Evolutionary conservation across 768 basidiomycete genomes (phyloP).

Genomic region (Suillus occidentalis): DNA sequence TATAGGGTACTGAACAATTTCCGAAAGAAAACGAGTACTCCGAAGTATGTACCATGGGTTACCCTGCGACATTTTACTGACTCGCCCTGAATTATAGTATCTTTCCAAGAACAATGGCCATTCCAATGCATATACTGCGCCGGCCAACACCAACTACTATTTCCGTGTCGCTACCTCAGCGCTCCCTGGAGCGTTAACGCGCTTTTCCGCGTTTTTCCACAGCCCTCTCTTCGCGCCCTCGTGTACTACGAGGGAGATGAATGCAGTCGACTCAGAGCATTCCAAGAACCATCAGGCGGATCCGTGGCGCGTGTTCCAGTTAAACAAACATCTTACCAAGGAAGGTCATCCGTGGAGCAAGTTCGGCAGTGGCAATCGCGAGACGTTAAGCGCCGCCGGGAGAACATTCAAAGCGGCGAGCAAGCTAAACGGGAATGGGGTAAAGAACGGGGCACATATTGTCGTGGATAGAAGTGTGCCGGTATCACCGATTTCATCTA

Average conservation of each 20-base stretch:
- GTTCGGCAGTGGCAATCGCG: constrained; percentile 86
- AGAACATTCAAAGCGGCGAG: constrained; percentile 53
- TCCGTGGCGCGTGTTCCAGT: constrained; percentile 91
- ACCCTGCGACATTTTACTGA: not conserved
- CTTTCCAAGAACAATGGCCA: constrained; percentile 80
- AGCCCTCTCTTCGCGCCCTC: constrained; percentile 87
- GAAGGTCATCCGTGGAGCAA: constrained; percentile 85
- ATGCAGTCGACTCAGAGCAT: constrained; percentile 96
- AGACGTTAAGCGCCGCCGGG: constrained; percentile 67
- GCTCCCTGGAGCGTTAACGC: constrained; percentile 67
- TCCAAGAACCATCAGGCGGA: constrained; percentile 94
- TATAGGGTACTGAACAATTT: constrained; percentile 77
- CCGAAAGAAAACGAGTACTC: constrained; percentile 95
- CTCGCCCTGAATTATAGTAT: constrained; percentile 42
- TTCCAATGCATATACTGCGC: constrained; percentile 92
- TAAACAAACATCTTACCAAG: constrained; percentile 84
- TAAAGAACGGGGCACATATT: constrained; percentile 30
- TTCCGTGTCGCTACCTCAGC: constrained; percentile 69
- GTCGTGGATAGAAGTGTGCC: not conserved
- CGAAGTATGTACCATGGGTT: constrained; percentile 49
- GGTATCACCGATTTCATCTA: constrained; percentile 6
- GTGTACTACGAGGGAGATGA: constrained; percentile 86
- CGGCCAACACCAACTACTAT: constrained; percentile 89
- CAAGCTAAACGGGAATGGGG: constrained; percentile 31
- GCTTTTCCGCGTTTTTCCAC: constrained; percentile 87